Conservation (phyloP, 495 filamentous ascomycete species). For the Cercophora newfieldiana region DNA sequence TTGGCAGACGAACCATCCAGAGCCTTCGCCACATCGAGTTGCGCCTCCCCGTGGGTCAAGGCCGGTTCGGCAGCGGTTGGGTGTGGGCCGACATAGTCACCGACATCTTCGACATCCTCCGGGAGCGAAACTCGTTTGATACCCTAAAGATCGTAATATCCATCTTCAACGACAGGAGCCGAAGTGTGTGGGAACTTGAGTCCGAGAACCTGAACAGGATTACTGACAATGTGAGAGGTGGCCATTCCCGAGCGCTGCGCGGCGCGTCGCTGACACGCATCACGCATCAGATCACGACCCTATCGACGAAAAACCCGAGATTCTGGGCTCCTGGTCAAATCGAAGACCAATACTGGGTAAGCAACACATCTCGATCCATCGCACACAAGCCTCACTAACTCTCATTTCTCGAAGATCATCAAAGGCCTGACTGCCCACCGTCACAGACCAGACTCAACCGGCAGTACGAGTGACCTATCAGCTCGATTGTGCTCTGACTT, state of each 20-base stretch:
- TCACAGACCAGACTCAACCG: neutral
- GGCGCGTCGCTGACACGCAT: neutral
- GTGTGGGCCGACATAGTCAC: constrained; percentile 24
- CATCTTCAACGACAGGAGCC: neutral
- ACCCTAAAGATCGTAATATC: neutral
- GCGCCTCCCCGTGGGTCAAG: constrained; percentile 34
- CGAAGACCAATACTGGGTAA: neutral
- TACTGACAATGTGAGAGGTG: neutral
- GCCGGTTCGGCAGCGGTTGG: constrained; percentile 29
- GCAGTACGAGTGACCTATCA: neutral
- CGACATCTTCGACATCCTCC: neutral
- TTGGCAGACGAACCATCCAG: constrained; percentile 33
- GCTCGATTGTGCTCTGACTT: neutral
- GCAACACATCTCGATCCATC: neutral
- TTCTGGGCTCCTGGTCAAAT: constrained; percentile 5
- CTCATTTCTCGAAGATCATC: neutral
- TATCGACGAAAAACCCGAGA: neutral
- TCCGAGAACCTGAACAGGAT: neutral
- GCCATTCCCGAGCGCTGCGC: neutral
- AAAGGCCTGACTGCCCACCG: neutral
- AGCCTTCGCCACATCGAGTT: constrained; percentile 34
- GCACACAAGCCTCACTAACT: neutral
- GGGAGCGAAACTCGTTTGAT: constrained; percentile 1
- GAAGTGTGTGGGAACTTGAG: neutral
- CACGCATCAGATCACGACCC: neutral